Evolutionary conservation across 345 rosid genomes (phyloP).

Genomic region (Turnera subulata): DNA sequence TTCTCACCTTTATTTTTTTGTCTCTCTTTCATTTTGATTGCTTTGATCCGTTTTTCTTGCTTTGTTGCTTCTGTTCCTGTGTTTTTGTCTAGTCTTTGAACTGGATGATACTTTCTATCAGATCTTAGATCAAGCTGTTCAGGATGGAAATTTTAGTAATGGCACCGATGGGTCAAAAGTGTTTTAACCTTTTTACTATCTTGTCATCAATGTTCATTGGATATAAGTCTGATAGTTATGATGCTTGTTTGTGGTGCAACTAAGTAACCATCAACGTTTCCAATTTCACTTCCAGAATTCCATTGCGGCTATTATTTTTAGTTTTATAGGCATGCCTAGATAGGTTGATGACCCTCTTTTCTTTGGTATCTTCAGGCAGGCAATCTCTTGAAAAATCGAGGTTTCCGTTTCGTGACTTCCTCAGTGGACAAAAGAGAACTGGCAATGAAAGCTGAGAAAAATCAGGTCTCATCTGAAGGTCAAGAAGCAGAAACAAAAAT

Average conservation of each 20-base stretch:
- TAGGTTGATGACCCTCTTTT: conserved; percentile 7
- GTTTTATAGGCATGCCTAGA: not conserved
- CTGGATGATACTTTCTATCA: not conserved
- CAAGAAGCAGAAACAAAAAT: conserved; percentile 30
- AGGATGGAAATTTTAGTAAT: too few relatives aligned
- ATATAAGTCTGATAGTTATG: too few relatives aligned
- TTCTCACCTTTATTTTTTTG: not conserved
- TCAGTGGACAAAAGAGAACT: conserved; percentile 63
- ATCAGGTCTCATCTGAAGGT: conserved; percentile 31
- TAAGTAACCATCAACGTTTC: too few relatives aligned
- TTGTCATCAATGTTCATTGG: too few relatives aligned
- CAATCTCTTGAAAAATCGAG: conserved; percentile 53
- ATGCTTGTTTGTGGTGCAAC: too few relatives aligned
- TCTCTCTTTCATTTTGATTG: not conserved
- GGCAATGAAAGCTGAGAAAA: conserved; percentile 38
- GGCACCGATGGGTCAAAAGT: not conserved
- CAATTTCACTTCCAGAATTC: too few relatives aligned
- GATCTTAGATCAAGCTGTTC: too few relatives aligned
- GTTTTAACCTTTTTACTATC: not conserved
- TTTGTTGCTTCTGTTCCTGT: conserved; percentile 1
- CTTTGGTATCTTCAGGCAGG: conserved; percentile 45
- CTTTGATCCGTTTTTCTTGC: not conserved
- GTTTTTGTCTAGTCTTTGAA: too few relatives aligned
- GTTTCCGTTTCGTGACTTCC: conserved; percentile 66
- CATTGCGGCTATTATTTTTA: too few relatives aligned